Base-by-base conservation (phyloP, 495 filamentous ascomycete species). In the Chaetomium cochliodes region DNA sequence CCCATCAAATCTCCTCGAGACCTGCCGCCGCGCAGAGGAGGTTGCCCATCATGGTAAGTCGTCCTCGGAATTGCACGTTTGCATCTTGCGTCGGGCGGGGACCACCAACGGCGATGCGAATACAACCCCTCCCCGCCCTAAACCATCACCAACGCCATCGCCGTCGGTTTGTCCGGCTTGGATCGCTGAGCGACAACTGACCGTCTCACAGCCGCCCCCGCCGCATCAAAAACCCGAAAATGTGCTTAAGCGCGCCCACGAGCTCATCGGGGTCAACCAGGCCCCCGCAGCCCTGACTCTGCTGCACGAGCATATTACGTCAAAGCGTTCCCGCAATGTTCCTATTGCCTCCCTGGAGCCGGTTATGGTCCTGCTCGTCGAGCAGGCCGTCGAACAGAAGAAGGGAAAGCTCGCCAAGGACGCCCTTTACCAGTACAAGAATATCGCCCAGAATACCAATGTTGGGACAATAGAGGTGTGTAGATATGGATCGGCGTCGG, bases 381-480 rank as follows among this genome's bases (percentile, higher is more conserved):
- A 98, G 80, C 86, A 97, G 47, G 96, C 89, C 67, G 94, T 98
- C 68, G 92, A 97, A 72, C 87, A 97, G 70, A 89, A 92, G 79
- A 98, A 97, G 78, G 94, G 93, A 64, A 98, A 98, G 78, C 84
- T 93, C 33, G 94, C 94, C 77, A 98, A 98, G 82, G 94, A 98
- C 84, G 94, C 94, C 57, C 84, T 98, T 33, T 98, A 98, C 73
- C 92, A 97, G 72, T 98, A 98, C 85, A 98, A 98, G 85, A 98
- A 98, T 76, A 97, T 96, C 69, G 91, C 92, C 54, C 94, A 98
- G 79, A 98, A 98, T 80, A 97, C 93, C 69, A 98, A 97, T 72
- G 93, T 98, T 60, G 92, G 87, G 69, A 98, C 96, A 42, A 98
- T 98, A 76, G 94, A 98, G 86, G 90, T 92, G 50, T 39, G 66